Evolutionary conservation across 805 yeast genomes (phyloP), one percentile per base, ranked within the genome.

Genomic region (Candida silvatica): DNA sequence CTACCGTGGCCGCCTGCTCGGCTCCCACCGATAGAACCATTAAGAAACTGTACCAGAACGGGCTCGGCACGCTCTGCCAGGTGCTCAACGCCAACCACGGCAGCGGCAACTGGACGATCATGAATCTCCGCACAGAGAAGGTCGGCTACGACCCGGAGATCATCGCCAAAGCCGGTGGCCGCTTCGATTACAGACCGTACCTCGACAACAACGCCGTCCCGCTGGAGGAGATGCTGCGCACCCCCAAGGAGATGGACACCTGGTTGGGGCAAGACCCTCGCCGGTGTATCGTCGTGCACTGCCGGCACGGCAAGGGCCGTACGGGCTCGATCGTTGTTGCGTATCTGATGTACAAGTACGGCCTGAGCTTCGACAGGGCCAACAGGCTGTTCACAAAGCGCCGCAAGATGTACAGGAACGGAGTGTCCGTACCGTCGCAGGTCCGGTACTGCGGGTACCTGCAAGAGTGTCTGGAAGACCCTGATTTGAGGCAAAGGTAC

Each of bases 291-390:
- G 87, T 83, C 0, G 54, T 90, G 6, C 97, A 90, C 52, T 90
- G 97, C 52, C 77, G 81, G 48, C 83, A 84, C 43, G 97, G 97
- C 0, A 87, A 86, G 56, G 97, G 97, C 1, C 62, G 97, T 19
- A 79, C 95, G 0, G 97, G 97, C 0, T 68, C 87, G 2, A 57
- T 85, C 2, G 71, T 72, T 5, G 74, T 83, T 40, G 84, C 87
- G 0, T 81, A 75, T 48, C 54, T 88, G 41, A 78, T 87, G 72
- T 65, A 63, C 34, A 51, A 56, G 34, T 52, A 58, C 2, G 32
- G 31, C 2, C 36, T 63, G 36, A 40, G 64, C 0, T 59, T 67
- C 11, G 54, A 59, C 2, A 65, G 61, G 15, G 83, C 87, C 2
- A 62, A 71, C 28, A 54, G 53, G 0, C 38, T 64, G 6, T 87